phyloP scores from a whole-genome alignment of 352 stramenopile genomes.

The Blastocystis sp. region DNA sequence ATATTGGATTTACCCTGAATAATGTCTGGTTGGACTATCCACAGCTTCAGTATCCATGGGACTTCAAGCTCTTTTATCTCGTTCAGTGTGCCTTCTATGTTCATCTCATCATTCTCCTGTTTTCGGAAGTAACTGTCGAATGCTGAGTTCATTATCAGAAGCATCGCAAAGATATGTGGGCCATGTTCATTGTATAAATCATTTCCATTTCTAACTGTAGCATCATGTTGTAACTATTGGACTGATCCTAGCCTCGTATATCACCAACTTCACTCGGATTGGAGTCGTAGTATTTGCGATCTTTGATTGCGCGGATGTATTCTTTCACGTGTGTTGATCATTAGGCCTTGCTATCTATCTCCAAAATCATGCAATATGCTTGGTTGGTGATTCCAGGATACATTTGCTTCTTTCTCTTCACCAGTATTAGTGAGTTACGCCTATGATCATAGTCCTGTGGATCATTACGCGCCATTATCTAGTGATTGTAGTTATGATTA shows the following conservation, averaged over 20 bases:
- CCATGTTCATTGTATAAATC: not conserved
- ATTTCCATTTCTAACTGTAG: not conserved
- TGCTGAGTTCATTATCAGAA: not conserved
- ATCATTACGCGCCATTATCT: conserved; percentile 40
- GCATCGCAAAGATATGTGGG: conserved; percentile 32
- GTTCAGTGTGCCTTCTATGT: conserved; percentile 37
- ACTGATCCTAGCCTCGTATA: conserved; percentile 23
- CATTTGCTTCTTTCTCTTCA: conserved; percentile 11
- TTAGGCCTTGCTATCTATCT: not conserved
- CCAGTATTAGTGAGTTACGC: not conserved
- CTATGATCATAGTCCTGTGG: not conserved
- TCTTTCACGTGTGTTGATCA: not conserved
- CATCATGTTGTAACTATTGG: conserved; percentile 22
- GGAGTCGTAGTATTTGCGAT: conserved; percentile 39
- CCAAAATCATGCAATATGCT: conserved; percentile 44
- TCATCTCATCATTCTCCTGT: not conserved
- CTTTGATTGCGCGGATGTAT: conserved; percentile 36
- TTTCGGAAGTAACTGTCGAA: not conserved
- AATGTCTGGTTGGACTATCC: conserved; percentile 51
- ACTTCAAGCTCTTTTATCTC: conserved; percentile 49
- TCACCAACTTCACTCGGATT: conserved; percentile 54
- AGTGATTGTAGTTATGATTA: conserved; percentile 24
- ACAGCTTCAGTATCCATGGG: not conserved
- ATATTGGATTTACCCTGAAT: conserved; percentile 30
- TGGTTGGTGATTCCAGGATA: conserved; percentile 16